Percentiles rank a stretch among this genome's conserved stretches.
Evolutionary conservation across 805 yeast species (phyloP).

Genomic region (Schwanniomyces polymorphus): DNA sequence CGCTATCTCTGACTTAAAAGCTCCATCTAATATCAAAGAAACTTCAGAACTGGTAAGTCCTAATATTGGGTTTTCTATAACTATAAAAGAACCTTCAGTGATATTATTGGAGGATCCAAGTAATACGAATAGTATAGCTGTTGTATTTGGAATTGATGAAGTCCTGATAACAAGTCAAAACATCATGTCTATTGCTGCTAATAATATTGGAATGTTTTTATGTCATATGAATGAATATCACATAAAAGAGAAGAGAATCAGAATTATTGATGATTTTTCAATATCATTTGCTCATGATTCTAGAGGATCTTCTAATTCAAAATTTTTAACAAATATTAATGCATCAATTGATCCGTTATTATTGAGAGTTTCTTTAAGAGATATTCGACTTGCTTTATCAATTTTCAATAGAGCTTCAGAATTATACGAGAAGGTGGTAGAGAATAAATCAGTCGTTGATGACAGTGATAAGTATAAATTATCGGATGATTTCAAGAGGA

Average conservation of each 20-base stretch:
- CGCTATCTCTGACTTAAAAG: conserved; percentile 9
- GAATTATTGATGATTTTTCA: conserved; percentile 89
- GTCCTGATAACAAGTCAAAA: conserved; percentile 67
- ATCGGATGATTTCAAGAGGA: conserved; percentile 63
- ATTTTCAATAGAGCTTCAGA: conserved; percentile 73
- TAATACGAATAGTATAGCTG: conserved; percentile 70
- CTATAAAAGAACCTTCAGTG: conserved; percentile 74
- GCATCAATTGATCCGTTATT: conserved; percentile 78
- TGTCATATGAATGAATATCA: conserved; percentile 70
- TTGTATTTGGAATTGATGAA: conserved; percentile 87
- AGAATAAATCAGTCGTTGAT: conserved; percentile 12
- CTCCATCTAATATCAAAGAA: background rate
- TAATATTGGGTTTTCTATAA: conserved; percentile 56
- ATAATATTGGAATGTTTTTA: conserved; percentile 84
- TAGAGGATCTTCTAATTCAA: conserved; percentile 60
- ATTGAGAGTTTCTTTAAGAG: conserved; percentile 81
- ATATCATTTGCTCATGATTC: conserved; percentile 71
- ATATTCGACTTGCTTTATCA: conserved; percentile 73
- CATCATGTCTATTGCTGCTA: conserved; percentile 63
- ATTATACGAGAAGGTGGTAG: conserved; percentile 37
- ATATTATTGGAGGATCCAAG: conserved; percentile 81
- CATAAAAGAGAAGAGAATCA: conserved; percentile 63
- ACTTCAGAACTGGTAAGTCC: conserved; percentile 3
- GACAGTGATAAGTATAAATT: conserved; percentile 36
- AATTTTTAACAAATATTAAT: conserved; percentile 62